phyloP scores from a whole-genome alignment of 2,329 filamentous ascomycete genomes.

The Neopestalotiopsis clavispora region DNA sequence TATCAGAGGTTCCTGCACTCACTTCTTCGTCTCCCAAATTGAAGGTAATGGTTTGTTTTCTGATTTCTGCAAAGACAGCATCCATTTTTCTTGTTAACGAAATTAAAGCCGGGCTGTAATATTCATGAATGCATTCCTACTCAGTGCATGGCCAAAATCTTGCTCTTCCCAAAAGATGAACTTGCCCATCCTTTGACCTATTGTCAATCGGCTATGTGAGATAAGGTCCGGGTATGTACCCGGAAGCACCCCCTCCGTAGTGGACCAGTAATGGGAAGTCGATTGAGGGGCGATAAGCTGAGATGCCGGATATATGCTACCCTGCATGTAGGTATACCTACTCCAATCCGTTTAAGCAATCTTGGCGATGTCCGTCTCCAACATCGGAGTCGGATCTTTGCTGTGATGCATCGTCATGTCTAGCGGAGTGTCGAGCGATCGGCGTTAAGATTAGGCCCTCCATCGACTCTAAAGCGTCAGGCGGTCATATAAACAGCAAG shows the following conservation, averaged over 20 bases:
- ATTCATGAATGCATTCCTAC: background rate
- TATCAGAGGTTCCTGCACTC: background rate
- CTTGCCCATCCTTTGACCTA: background rate
- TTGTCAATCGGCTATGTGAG: background rate
- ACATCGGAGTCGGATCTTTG: background rate
- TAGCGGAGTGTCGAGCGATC: background rate
- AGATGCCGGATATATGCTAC: background rate
- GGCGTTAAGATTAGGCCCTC: background rate
- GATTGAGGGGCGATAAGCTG: background rate
- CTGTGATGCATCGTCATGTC: no score
- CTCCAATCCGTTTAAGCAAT: no score
- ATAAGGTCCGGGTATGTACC: background rate
- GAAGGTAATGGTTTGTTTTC: background rate
- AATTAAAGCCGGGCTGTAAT: background rate
- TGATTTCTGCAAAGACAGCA: conserved; percentile 3
- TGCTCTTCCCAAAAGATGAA: background rate
- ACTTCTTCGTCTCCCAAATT: background rate
- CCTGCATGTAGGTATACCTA: no score
- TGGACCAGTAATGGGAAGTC: background rate
- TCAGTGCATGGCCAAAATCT: background rate
- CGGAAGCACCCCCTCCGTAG: background rate
- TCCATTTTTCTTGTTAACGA: background rate
- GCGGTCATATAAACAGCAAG: background rate
- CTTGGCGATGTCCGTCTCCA: background rate
- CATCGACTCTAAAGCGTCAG: no score